Conservation (phyloP, 306 rosid genomes). For the Malus sieversii region DNA sequence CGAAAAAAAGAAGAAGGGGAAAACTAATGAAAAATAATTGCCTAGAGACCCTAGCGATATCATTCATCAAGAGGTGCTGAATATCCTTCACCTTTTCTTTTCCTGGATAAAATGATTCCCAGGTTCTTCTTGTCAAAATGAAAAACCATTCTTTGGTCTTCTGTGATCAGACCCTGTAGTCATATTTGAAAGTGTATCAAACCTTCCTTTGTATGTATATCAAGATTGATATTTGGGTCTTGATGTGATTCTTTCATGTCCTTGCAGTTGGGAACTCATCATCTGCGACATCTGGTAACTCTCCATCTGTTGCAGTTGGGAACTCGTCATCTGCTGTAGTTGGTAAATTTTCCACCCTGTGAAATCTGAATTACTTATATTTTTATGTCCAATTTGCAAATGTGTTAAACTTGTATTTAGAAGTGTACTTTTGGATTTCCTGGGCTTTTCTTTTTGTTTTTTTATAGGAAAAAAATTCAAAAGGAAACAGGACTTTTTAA, state of each 20-base stretch:
- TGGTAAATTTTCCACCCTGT: slow-evolving; percentile 39
- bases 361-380: neutral
- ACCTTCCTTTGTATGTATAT: neutral
- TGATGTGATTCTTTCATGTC: neutral
- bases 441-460: neutral
- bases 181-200: neutral
- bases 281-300: neutral
- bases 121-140: neutral
- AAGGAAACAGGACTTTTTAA: neutral
- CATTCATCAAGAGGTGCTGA: neutral
- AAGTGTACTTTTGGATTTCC: neutral
- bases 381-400: neutral
- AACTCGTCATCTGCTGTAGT: neutral
- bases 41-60: neutral
- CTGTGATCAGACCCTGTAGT: neutral
- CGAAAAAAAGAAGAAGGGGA: neutral
- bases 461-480: too few relatives aligned
- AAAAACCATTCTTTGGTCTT: neutral
- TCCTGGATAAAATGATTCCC: neutral
- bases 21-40: neutral
- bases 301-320: neutral
- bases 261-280: neutral
- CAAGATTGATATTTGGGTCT: neutral
- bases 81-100: neutral
- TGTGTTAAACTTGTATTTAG: neutral